Evolutionary conservation across 441 rosid genomes (phyloP).

Genomic region (Bruguiera hainesii): DNA sequence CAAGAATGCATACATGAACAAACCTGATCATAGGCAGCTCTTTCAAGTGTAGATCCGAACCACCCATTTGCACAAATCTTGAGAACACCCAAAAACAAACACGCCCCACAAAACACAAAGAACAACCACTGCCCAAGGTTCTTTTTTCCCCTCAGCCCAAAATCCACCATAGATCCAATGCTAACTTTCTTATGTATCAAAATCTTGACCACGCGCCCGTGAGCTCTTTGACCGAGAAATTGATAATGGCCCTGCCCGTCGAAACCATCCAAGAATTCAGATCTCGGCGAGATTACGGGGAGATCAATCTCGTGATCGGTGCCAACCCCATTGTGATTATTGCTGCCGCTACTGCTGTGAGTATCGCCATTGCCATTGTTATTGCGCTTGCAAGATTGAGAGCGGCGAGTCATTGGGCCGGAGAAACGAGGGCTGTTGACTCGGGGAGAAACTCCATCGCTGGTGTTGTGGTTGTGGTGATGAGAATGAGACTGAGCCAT

Average conservation of each 20-base stretch:
- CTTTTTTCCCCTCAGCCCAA: constrained; percentile 67
- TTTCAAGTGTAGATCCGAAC: constrained; percentile 85
- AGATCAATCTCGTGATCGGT: constrained; percentile 78
- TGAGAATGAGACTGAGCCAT: constrained; percentile 43
- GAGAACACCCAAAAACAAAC: constrained; percentile 81
- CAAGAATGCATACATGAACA: not conserved
- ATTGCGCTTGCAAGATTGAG: constrained; percentile 82
- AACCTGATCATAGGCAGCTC: constrained; percentile 54
- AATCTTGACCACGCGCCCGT: constrained; percentile 34
- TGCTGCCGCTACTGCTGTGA: constrained; percentile 15
- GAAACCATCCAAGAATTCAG: constrained; percentile 49
- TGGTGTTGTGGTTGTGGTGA: constrained; percentile 36
- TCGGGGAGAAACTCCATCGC: constrained; percentile 66
- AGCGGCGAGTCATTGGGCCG: constrained; percentile 86
- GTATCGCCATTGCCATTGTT: constrained; percentile 10
- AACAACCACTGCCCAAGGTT: constrained; percentile 86
- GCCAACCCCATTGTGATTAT: constrained; percentile 2
- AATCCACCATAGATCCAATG: constrained; percentile 51
- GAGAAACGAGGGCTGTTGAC: constrained; percentile 87
- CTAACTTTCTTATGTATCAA: constrained; percentile 41
- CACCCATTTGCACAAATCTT: constrained; percentile 86
- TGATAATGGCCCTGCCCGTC: constrained; percentile 38
- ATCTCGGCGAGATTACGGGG: constrained; percentile 64
- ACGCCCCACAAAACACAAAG: constrained; percentile 68
- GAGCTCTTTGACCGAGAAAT: constrained; percentile 45